Conservation (phyloP, 495 filamentous ascomycete species). For the Penicillium nucicola region DNA sequence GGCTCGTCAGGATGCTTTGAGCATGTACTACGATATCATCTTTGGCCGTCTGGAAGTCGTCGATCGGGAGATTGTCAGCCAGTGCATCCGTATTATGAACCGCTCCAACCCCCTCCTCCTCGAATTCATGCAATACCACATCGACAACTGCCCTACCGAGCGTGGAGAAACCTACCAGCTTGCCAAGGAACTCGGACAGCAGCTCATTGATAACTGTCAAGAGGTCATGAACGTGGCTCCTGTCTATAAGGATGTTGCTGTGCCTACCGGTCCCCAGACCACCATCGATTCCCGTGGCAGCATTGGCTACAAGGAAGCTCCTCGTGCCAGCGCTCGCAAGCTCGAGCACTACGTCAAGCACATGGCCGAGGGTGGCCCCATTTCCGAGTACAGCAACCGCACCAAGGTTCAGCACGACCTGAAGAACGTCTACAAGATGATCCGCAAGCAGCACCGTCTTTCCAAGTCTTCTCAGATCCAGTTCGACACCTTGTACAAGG, state of each 20-base stretch:
- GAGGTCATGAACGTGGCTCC: slow-evolving; percentile 80
- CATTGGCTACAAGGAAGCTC: slow-evolving; percentile 82
- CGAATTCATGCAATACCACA: slow-evolving; percentile 99
- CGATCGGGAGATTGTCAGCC: slow-evolving; percentile 96
- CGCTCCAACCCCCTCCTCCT: slow-evolving; percentile 91
- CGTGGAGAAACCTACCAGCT: slow-evolving; percentile 96
- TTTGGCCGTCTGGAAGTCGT: slow-evolving; percentile 91
- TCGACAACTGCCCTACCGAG: slow-evolving; percentile 96
- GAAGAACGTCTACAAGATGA: slow-evolving; percentile 91
- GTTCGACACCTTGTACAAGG: slow-evolving; percentile 90
- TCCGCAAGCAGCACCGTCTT: slow-evolving; percentile 93
- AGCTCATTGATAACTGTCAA: slow-evolving; percentile 96
- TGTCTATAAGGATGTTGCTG: slow-evolving; percentile 90
- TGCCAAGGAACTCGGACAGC: slow-evolving; percentile 90
- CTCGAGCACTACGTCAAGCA: slow-evolving; percentile 98
- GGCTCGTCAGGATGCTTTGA: slow-evolving; percentile 94
- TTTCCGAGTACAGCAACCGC: slow-evolving; percentile 97
- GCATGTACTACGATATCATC: slow-evolving; percentile 99
- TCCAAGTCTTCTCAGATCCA: slow-evolving; percentile 92
- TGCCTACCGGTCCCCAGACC: slow-evolving; percentile 89
- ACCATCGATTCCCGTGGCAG: slow-evolving; percentile 86
- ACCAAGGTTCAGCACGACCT: slow-evolving; percentile 97
- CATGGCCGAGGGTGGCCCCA: slow-evolving; percentile 97
- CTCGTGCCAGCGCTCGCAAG: slow-evolving; percentile 88
- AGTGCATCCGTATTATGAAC: slow-evolving; percentile 99